phyloP scores from a whole-genome alignment of 1,284 basidiomycete species.

The Boletus calvinii region DNA sequence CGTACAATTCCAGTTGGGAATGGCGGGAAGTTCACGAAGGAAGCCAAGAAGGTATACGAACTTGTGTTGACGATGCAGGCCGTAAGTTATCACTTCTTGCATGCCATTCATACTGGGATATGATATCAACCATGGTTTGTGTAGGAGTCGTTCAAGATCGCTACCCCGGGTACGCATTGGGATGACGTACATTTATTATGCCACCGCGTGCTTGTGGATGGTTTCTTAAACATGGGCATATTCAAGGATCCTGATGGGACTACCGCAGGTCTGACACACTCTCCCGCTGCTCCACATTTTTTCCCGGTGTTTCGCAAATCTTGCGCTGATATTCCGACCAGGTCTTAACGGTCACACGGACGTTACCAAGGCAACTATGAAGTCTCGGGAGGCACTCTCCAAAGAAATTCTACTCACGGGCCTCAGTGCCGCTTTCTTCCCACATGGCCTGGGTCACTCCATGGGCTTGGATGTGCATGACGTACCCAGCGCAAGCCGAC shows the following conservation, averaged over 20 bases:
- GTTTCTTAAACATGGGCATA: slow-evolving; percentile 83
- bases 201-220: slow-evolving; percentile 74
- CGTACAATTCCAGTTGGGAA: slow-evolving; percentile 89
- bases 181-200: slow-evolving; percentile 80
- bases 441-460: slow-evolving; percentile 88
- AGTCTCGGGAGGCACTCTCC: slow-evolving; percentile 20
- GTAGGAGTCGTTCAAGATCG: slow-evolving; percentile 65
- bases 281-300: not conserved
- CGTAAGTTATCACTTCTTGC: slow-evolving; percentile 8
- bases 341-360: slow-evolving; percentile 7
- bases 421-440: slow-evolving; percentile 82
- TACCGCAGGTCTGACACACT: slow-evolving; percentile 13
- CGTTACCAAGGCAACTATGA: slow-evolving; percentile 8
- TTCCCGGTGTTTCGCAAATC: not conserved
- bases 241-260: slow-evolving; percentile 54
- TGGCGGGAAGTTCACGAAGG: slow-evolving; percentile 79
- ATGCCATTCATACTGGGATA: not conserved
- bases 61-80: slow-evolving; percentile 90
- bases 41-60: slow-evolving; percentile 78
- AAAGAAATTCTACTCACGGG: slow-evolving; percentile 67
- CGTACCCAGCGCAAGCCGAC: slow-evolving; percentile 72
- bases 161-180: slow-evolving; percentile 80
- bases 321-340: not conserved
- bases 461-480: slow-evolving; percentile 90
- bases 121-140: not conserved